Conservation (phyloP, 495 filamentous ascomycete species). For the Penicillium paxilli region DNA sequence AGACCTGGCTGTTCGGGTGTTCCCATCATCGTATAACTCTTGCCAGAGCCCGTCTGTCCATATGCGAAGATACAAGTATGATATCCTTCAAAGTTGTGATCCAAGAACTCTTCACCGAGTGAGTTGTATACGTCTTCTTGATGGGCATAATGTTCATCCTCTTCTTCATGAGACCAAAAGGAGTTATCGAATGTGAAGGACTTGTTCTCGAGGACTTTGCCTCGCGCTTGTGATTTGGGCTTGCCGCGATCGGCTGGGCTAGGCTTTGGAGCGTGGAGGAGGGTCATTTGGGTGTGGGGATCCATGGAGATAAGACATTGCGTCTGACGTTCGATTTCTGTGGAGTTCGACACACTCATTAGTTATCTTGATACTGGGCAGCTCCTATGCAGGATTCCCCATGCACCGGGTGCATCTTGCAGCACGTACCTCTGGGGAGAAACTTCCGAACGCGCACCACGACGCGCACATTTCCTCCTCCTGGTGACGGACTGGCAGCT, state of each 20-base stretch:
- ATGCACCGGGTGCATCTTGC: background rate
- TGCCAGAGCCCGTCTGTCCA: slow-evolving; percentile 95
- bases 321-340: slow-evolving; percentile 79
- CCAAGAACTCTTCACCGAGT: slow-evolving; percentile 93
- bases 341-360: background rate
- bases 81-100: slow-evolving; percentile 99
- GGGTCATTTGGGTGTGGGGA: slow-evolving; percentile 77
- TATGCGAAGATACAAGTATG: slow-evolving; percentile 99
- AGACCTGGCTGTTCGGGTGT: slow-evolving; percentile 82
- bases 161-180: slow-evolving; percentile 86
- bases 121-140: slow-evolving; percentile 95
- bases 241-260: slow-evolving; percentile 64
- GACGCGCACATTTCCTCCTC: slow-evolving; percentile 90
- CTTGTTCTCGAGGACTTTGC: slow-evolving; percentile 81
- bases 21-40: slow-evolving; percentile 99
- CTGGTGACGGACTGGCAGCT: slow-evolving; percentile 42
- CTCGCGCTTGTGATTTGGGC: slow-evolving; percentile 63
- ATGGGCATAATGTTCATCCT: slow-evolving; percentile 74
- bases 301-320: slow-evolving; percentile 90
- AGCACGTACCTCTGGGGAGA: slow-evolving; percentile 75
- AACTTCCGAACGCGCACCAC: slow-evolving; percentile 92
- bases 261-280: slow-evolving; percentile 63
- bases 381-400: background rate
- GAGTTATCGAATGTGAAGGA: slow-evolving; percentile 95
- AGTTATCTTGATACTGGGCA: background rate